Base-by-base conservation (phyloP, 176 grass and related monocot species). In the Dactylis glomerata region DNA sequence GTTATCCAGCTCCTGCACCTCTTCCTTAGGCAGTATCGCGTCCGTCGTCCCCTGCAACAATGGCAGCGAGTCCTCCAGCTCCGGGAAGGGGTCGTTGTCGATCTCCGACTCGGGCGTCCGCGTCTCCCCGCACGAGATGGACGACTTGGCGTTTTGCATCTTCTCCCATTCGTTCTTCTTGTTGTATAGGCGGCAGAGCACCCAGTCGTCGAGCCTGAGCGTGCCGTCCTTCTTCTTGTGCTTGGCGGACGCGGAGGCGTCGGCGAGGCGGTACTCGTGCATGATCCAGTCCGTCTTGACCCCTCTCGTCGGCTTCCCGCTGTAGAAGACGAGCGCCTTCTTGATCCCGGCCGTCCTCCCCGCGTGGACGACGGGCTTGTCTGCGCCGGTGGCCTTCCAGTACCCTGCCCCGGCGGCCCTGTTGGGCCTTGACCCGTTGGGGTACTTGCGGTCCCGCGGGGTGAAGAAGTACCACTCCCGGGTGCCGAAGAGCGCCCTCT, bases 381-480 rank as follows among this genome's bases (percentile, higher is more conserved):
- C 94, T 3, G 92, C 92, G 49, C 94, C 94, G 9, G 94, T 97
- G 36, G 94, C 94, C 84, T 97, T 97, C 94, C 94, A 97, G 90
- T 97, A 97, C 0, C 92, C 92, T 1, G 55, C 16, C 0, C 90
- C 90, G 0, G 94, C 94, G 27, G 90, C 85, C 37, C 94, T 40
- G 76, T 85, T 97, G 55, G 94, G 94, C 1, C 94, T 37, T 0
- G 89, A 97, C 1, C 92, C 92, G 57, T 97, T 97, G 24, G 94
- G 94, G 83, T 97, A 97, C 89, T 97, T 97, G 64, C 94, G 87
- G 76, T 92, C 94, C 0, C 92, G 50, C 5, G 94, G 92, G 3
- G 94, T 97, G 88, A 97, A 97, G 86, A 97, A 97, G 88, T 97
- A 97, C 94, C 94, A 97, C 68, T 97, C 95, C 3, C 45, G 12